These are phyloP conservation scores for Flaveria robusta DNA, from an alignment of 129 eudicot genomes.

Conservation along the genomic window DNA sequence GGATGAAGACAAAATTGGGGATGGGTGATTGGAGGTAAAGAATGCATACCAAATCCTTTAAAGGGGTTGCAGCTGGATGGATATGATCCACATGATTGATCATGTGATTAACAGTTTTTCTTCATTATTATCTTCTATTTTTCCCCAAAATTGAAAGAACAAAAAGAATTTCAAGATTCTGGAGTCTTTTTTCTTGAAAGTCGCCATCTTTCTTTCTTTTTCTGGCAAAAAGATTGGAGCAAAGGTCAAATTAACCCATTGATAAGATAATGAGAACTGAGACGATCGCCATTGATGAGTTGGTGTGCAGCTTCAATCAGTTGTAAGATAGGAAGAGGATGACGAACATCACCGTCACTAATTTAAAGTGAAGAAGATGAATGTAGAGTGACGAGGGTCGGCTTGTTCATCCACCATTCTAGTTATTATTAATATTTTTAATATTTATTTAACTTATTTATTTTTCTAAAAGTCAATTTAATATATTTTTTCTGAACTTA, in stretches of 20 bases:
- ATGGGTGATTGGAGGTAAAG: conserved; percentile 37
- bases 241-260: neutral
- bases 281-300: conserved; percentile 7
- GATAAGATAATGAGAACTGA: conserved; percentile 21
- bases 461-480: too few relatives aligned
- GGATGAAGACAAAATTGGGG: conserved; percentile 41
- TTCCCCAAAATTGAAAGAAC: conserved; percentile 1
- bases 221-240: neutral
- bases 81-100: conserved; percentile 33
- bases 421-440: too few relatives aligned
- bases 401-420: too few relatives aligned
- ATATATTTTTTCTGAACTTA: too few relatives aligned
- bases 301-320: conserved; percentile 15
- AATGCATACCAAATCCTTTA: conserved; percentile 33
- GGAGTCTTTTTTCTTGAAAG: conserved; percentile 20
- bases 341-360: too few relatives aligned
- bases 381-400: too few relatives aligned
- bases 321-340: conserved; percentile 11
- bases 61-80: conserved; percentile 27
- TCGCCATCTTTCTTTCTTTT: conserved; percentile 29
- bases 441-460: too few relatives aligned
- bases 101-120: conserved; percentile 35
- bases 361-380: too few relatives aligned
- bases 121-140: conserved; percentile 32
- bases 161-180: conserved; percentile 18